Evolutionary conservation across 23 red algal species (phyloP), one percentile per base, ranked within the genome.

Genomic region (Gracilaria gracilis): DNA sequence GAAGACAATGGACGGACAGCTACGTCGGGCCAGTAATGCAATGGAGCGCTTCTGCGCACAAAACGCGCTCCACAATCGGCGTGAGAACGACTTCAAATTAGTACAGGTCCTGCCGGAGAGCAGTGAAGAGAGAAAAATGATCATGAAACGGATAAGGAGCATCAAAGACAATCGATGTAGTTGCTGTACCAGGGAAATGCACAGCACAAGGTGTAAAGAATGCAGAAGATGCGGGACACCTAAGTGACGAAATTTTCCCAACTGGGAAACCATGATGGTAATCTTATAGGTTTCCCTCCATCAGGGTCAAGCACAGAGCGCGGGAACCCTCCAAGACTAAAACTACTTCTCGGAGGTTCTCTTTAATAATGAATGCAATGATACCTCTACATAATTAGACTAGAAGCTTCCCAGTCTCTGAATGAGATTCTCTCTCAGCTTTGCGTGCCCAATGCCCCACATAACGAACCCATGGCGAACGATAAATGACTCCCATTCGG

Each of bases 401-500:
- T 81, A 0, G 23, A 24, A 16, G 21, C 23, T n/a, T 55, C 76
- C 39, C 21, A 81, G 47, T 55, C 76, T 34, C 54, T 81, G 17
- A 25, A 81, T 57, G 0, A 81, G 36, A 81, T 81, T 0, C 0
- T 51, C 46, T 81, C 54, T 81, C 34, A 81, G 76, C 25, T 34
- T 29, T 20, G 49, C 76, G 33, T 81, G 46, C 17, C 76, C 76
- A 81, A 81, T 49, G 49, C 38, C 47, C 0, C 0, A 81, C 54
- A 42, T 54, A 0, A 81, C 33, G 34, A 81, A 81, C 7, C 76
- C 47, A 44, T 81, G 46, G 20, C 46, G 76, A 20, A 0, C 76
- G 31, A 81, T 21, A 55, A 81, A 81, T 17, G 47, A 51, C 54
- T 81, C 54, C 76, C 76, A 81, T 81, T 81, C 40, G n/a, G 47